A percentile compares a stretch with the other conserved stretches of the same genome.
phyloP scores from a whole-genome alignment of 305 asterid species.

The Coffea humblotiana region DNA sequence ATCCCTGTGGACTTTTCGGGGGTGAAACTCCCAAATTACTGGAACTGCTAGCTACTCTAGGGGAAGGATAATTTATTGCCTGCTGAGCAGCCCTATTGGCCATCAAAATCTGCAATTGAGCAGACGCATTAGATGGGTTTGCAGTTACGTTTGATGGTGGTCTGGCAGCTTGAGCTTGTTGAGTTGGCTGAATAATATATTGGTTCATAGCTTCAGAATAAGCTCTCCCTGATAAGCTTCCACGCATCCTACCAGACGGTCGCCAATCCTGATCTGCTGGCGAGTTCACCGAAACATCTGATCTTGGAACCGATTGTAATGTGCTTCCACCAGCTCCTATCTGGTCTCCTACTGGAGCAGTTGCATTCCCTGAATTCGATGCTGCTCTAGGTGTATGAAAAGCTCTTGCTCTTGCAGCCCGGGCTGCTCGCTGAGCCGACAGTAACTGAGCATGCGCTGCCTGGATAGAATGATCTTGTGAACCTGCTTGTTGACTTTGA shows the following conservation, averaged over 20 bases:
- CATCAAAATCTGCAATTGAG: conserved; percentile 35
- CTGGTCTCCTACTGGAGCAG: conserved; percentile 34
- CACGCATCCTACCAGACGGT: conserved; percentile 86
- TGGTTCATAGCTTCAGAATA: conserved; percentile 55
- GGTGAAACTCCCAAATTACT: conserved; percentile 25
- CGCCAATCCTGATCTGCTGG: conserved; percentile 64
- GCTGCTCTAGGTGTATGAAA: conserved; percentile 20
- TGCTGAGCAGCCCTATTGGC: conserved; percentile 39
- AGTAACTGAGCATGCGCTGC: conserved; percentile 22
- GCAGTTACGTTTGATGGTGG: conserved; percentile 28
- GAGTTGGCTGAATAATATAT: conserved; percentile 45
- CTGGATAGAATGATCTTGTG: conserved; percentile 29
- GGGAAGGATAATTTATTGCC: conserved; percentile 22
- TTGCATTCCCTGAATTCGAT: conserved; percentile 26
- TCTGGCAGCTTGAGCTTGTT: conserved; percentile 53
- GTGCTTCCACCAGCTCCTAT: conserved; percentile 24
- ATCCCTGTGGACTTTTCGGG: conserved; percentile 15
- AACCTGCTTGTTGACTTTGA: conserved; percentile 29
- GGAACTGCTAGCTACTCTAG: conserved; percentile 27
- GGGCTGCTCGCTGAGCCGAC: conserved; percentile 28
- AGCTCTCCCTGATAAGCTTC: conserved; percentile 77
- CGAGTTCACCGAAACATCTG: conserved; percentile 23
- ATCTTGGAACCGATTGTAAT: conserved; percentile 22
- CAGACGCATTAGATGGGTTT: conserved; percentile 25
- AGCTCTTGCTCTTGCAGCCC: conserved; percentile 14